These are phyloP conservation scores for Porphyrellus cyaneotinctus DNA, from an alignment of 768 basidiomycete genomes.

Conservation along the genomic window DNA sequence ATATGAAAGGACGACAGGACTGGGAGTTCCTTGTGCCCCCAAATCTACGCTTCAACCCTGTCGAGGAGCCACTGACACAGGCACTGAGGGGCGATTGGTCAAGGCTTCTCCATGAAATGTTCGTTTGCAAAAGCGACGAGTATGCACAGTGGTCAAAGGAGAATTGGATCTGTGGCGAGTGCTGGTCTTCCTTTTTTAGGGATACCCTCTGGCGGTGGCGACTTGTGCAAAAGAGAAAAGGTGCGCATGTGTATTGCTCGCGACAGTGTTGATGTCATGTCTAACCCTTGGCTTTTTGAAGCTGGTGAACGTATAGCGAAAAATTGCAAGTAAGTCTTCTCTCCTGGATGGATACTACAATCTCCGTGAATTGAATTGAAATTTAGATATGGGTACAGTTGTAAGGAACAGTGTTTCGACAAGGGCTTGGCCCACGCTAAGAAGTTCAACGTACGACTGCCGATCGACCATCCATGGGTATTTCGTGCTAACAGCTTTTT, in stretches of 20 bases:
- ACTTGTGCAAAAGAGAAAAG: background rate
- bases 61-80: background rate
- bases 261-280: background rate
- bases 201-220: conserved; percentile 6
- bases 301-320: background rate
- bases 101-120: background rate
- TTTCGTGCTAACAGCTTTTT: too few species aligned
- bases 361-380: background rate
- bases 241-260: too few species aligned
- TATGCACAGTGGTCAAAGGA: conserved; percentile 3
- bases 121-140: background rate
- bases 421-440: background rate
- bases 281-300: background rate
- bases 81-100: background rate
- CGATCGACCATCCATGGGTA: too few species aligned
- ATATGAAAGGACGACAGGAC: background rate
- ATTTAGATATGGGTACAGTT: conserved; percentile 4
- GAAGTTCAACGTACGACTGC: conserved; percentile 1
- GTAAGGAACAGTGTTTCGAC: background rate
- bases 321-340: conserved; percentile 1
- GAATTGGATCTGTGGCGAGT: background rate
- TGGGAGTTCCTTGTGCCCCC: background rate
- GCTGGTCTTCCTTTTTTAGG: background rate
- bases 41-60: background rate
- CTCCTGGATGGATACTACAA: too few species aligned